Evolutionary conservation across 805 yeast species (phyloP).

Genomic region (Kazachstania martiniae): DNA sequence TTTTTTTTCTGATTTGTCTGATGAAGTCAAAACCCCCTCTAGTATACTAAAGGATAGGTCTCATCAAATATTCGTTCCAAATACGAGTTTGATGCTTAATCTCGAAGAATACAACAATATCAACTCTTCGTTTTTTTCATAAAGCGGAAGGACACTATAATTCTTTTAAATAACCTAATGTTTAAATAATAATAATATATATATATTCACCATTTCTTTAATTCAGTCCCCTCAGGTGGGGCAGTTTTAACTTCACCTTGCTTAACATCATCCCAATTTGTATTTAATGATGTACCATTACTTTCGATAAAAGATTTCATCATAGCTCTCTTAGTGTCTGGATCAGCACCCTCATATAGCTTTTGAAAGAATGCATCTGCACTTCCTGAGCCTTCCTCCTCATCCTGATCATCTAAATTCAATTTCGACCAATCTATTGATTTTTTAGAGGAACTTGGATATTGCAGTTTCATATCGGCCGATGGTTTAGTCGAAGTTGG

Average conservation of each 20-base stretch:
- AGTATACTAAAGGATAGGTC: too few relatives aligned
- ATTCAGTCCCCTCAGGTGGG: constrained; percentile 69
- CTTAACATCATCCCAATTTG: constrained; percentile 86
- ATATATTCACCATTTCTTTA: constrained; percentile 37
- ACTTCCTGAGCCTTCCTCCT: constrained; percentile 36
- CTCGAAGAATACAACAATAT: too few relatives aligned
- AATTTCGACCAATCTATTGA: constrained; percentile 62
- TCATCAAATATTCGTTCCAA: too few relatives aligned
- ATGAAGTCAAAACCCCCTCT: too few relatives aligned
- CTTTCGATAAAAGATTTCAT: constrained; percentile 92
- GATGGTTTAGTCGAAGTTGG: constrained; percentile 1
- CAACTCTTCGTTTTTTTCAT: too few relatives aligned
- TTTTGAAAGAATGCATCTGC: constrained; percentile 64
- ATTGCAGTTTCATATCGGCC: constrained; percentile 21
- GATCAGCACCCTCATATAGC: constrained; percentile 70
- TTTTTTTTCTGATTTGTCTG: too few relatives aligned
- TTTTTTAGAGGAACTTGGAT: constrained; percentile 57
- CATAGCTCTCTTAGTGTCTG: constrained; percentile 87
- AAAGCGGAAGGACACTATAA: too few relatives aligned
- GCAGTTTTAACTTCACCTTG: constrained; percentile 49
- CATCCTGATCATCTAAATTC: constrained; percentile 35
- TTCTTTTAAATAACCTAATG: too few relatives aligned
- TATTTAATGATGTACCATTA: constrained; percentile 85
- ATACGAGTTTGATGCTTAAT: too few relatives aligned
- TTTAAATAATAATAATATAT: too few relatives aligned